phyloP scores from a whole-genome alignment of 139 green algal genomes.

The Volvox reticuliferus region DNA sequence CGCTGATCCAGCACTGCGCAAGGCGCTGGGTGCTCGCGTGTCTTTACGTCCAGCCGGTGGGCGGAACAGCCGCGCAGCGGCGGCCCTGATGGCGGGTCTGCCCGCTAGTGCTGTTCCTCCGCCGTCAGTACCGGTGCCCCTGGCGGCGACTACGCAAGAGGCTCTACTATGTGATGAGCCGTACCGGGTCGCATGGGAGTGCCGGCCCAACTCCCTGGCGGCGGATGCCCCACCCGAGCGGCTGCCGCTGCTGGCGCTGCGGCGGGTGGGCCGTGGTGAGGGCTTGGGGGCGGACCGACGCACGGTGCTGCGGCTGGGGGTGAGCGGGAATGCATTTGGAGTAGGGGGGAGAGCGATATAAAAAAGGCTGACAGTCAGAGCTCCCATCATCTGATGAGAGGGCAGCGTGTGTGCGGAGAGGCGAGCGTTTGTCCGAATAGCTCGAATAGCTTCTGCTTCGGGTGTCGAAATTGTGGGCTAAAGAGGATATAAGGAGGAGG shows the following conservation, averaged over 20 bases:
- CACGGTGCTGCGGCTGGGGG: slow-evolving; percentile 31
- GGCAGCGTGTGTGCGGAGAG: no score
- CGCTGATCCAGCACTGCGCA: slow-evolving; percentile 26
- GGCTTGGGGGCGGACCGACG: not conserved
- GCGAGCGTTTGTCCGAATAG: no score
- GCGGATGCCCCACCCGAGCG: slow-evolving; percentile 32
- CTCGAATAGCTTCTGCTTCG: no score
- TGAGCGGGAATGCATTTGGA: not conserved
- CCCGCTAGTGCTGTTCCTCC: slow-evolving; percentile 15
- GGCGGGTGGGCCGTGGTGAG: not conserved
- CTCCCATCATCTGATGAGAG: no score
- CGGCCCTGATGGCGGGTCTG: slow-evolving; percentile 9
- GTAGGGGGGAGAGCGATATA: no score
- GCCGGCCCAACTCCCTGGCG: slow-evolving; percentile 29
- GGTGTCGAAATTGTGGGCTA: no score
- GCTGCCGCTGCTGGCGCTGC: slow-evolving; percentile 44
- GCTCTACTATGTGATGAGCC: slow-evolving; percentile 43
- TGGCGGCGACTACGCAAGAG: not conserved
- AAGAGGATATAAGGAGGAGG: no score
- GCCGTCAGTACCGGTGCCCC: slow-evolving; percentile 38
- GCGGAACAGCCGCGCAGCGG: not conserved
- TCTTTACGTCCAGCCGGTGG: not conserved
- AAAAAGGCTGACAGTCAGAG: no score
- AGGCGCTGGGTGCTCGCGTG: slow-evolving; percentile 13
- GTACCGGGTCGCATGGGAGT: slow-evolving; percentile 46